Evolutionary conservation across 768 basidiomycete genomes (phyloP), one percentile per base, ranked within the genome.

Genomic region (Pseudohyphozyma bogoriensis): DNA sequence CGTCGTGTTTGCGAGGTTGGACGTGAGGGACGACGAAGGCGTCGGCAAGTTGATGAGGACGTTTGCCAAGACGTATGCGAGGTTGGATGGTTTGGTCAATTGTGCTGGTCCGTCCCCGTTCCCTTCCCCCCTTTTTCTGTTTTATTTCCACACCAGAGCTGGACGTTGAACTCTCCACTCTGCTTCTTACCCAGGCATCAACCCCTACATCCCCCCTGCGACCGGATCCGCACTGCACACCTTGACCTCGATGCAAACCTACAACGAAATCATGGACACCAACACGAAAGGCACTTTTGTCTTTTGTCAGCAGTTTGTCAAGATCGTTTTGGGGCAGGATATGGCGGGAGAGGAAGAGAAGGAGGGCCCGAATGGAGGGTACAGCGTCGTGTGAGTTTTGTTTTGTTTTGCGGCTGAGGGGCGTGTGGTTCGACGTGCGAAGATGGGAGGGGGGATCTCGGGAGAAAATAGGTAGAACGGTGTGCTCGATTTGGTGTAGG

Each of bases 21-120:
- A 63, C 33, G 15, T 49, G 2, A 18, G 55, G 60, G 65, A 63
- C 31, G 59, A 66, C 11, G 28, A 29, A 0, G 56, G 44, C 0
- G 62, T 63, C 24, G 65, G 62, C 22, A 66, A 58, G 53, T 59
- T 66, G 24, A n/a, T 66, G 9, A 24, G 59, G 16, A 58, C 65
- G 6, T 66, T 63, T 50, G 50, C 51, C 44, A 58, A 47, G 53
- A 63, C 58, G 18, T 66, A 55, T 56, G 56, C 51, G 26, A 51
- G 62, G 4, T 32, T 66, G 2, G 65, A 66, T 32, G 65, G 65
- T 1, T 47, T 66, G 12, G 65, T 66, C 18, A 66, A 66, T 46
- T 66, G 65, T 33, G 61, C 64, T 2, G 57, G 64, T 56, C 10
- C 32, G 51, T 8, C 9, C 15, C 22, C 47, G 35, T 18, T 18